Percentiles rank a stretch among this genome's conserved stretches.
Conservation (phyloP, 805 yeast species). For the Candida sphagnicola region DNA sequence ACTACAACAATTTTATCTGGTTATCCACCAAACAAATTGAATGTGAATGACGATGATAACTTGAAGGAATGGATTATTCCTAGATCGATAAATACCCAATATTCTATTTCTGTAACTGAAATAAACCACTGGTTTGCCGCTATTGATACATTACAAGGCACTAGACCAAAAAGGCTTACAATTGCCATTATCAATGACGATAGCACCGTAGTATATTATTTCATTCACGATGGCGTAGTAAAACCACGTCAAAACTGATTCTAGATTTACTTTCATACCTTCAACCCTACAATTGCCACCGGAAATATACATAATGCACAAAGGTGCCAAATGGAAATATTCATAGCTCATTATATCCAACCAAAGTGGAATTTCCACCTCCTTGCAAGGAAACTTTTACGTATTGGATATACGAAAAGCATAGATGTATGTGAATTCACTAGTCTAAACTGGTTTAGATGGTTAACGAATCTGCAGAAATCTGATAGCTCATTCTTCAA, state of each 20-base stretch:
- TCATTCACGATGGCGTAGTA: constrained; percentile 60
- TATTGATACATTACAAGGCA: constrained; percentile 13
- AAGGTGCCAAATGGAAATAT: too few species aligned
- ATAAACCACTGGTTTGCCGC: constrained; percentile 38
- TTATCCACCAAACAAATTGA: constrained; percentile 24
- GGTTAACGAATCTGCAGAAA: too few species aligned
- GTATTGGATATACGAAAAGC: too few species aligned
- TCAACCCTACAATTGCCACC: too few species aligned
- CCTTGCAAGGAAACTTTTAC: too few species aligned
- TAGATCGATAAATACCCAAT: constrained; percentile 11
- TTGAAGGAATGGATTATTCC: constrained; percentile 43
- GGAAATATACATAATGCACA: too few species aligned
- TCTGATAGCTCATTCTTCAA: too few species aligned
- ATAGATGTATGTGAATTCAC: too few species aligned
- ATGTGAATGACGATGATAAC: constrained; percentile 15
- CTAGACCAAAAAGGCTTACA: constrained; percentile 43
- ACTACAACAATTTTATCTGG: constrained; percentile 22
- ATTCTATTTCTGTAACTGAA: constrained; percentile 29
- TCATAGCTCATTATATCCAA: too few species aligned
- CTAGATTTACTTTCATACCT: not conserved
- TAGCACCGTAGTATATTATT: constrained; percentile 69
- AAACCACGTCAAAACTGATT: constrained; percentile 55
- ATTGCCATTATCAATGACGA: constrained; percentile 59
- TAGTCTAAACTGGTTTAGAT: too few species aligned
- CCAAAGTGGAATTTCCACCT: too few species aligned